Conservation (phyloP, 805 yeast species). For the Saccharomycopsis fermentans region DNA sequence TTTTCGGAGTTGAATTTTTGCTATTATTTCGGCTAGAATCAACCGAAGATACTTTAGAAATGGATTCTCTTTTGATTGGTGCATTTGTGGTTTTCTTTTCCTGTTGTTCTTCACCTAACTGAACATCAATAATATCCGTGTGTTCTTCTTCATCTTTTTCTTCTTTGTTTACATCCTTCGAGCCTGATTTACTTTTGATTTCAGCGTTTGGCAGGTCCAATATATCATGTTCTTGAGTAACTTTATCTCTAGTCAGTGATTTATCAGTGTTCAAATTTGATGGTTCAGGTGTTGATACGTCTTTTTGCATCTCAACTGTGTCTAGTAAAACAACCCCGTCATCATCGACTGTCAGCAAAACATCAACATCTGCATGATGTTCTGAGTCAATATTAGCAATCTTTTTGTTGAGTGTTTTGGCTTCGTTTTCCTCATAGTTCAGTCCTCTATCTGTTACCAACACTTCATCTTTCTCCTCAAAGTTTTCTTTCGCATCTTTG, state of each 20-base stretch:
- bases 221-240: conserved; percentile 20
- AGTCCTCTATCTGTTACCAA: neutral
- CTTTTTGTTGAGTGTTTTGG: neutral
- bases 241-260: neutral
- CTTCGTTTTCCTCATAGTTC: too few species aligned
- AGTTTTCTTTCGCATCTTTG: conserved; percentile 2
- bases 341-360: neutral
- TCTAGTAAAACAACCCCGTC: neutral
- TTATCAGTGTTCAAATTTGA: too few species aligned
- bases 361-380: neutral
- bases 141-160: neutral
- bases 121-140: neutral
- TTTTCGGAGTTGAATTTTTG: neutral
- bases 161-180: conserved; percentile 6
- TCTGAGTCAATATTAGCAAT: neutral
- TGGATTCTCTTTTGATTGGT: neutral
- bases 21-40: neutral
- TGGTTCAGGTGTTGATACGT: too few species aligned
- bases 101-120: neutral
- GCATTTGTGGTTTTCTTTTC: neutral
- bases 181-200: conserved; percentile 18
- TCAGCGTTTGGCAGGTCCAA: conserved; percentile 17
- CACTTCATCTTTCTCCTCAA: conserved; percentile 3
- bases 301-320: too few species aligned
- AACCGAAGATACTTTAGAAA: neutral